Percentiles rank a stretch among this genome's conserved stretches.
Evolutionary conservation across 2,329 filamentous ascomycete genomes (phyloP).

Genomic region (Arthrobotrys conoides): DNA sequence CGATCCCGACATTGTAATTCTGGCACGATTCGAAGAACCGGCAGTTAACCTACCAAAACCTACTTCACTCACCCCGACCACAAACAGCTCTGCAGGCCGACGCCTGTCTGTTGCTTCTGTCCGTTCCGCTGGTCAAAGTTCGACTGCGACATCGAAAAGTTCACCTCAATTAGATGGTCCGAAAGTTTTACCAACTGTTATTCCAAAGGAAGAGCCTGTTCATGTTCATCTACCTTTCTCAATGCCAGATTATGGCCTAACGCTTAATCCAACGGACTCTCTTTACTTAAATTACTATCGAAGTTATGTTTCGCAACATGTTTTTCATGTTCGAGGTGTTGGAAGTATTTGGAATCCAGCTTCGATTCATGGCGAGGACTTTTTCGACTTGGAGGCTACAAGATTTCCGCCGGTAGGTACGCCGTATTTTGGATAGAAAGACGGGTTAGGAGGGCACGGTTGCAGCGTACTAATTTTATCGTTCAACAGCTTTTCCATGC

Average conservation of each 20-base stretch:
- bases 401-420: slow-evolving; percentile 71
- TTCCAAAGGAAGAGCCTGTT: slow-evolving; percentile 45
- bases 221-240: slow-evolving; percentile 40
- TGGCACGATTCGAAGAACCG: slow-evolving; percentile 70
- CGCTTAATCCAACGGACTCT: slow-evolving; percentile 41
- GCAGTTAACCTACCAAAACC: slow-evolving; percentile 31
- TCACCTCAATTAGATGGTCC: slow-evolving; percentile 46
- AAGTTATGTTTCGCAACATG: slow-evolving; percentile 63
- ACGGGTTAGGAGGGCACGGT: slow-evolving; percentile 17
- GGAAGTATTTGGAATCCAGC: slow-evolving; percentile 54
- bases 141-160: slow-evolving; percentile 51
- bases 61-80: slow-evolving; percentile 40
- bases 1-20: slow-evolving; percentile 71
- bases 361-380: slow-evolving; percentile 64
- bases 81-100: slow-evolving; percentile 45
- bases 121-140: slow-evolving; percentile 49
- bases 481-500: slow-evolving; percentile 71
- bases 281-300: slow-evolving; percentile 64
- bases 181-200: slow-evolving; percentile 35
- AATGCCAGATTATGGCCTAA: slow-evolving; percentile 35
- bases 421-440: background rate
- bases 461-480: slow-evolving; percentile 41
- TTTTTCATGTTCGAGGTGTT: slow-evolving; percentile 61
- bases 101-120: slow-evolving; percentile 47
- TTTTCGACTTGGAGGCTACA: slow-evolving; percentile 70